A percentile compares a stretch with the other conserved stretches of the same genome.
Evolutionary conservation across 768 basidiomycete species (phyloP).

Genomic region (Mycena indigotica): DNA sequence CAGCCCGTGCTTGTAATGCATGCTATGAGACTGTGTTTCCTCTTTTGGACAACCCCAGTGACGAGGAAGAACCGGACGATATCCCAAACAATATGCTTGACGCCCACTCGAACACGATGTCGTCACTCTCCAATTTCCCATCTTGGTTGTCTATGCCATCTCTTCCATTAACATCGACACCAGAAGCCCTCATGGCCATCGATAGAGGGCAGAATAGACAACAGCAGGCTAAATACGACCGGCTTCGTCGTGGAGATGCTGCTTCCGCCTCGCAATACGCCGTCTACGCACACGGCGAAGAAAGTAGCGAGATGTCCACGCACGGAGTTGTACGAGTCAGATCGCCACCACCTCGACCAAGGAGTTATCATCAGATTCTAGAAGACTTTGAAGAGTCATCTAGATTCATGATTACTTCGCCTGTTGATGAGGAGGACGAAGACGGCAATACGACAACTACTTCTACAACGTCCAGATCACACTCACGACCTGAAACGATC

Average conservation of each 20-base stretch:
- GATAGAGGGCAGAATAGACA: conserved; percentile 26
- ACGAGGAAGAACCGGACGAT: conserved; percentile 11
- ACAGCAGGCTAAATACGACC: conserved; percentile 27
- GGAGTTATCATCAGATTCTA: conserved; percentile 68
- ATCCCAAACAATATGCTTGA: conserved; percentile 3
- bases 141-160: conserved; percentile 62
- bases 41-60: conserved; percentile 34
- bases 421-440: conserved; percentile 19
- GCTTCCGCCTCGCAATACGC: conserved; percentile 14
- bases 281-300: conserved; percentile 1
- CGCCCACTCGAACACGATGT: conserved; percentile 40
- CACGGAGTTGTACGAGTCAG: conserved; percentile 33
- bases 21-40: conserved; percentile 91
- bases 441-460: conserved; percentile 18
- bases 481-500: conserved; percentile 5
- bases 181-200: conserved; percentile 54
- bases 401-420: conserved; percentile 23
- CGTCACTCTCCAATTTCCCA: conserved; percentile 55
- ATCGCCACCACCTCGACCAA: conserved; percentile 47
- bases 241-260: conserved; percentile 14
- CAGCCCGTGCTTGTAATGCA: conserved; percentile 80
- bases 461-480: not conserved
- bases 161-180: conserved; percentile 39
- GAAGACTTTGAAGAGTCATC: conserved; percentile 56
- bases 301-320: conserved; percentile 11